These are phyloP conservation scores for Taphrina populina DNA, from an alignment of 1,139 yeast species.

Conservation along the genomic window DNA sequence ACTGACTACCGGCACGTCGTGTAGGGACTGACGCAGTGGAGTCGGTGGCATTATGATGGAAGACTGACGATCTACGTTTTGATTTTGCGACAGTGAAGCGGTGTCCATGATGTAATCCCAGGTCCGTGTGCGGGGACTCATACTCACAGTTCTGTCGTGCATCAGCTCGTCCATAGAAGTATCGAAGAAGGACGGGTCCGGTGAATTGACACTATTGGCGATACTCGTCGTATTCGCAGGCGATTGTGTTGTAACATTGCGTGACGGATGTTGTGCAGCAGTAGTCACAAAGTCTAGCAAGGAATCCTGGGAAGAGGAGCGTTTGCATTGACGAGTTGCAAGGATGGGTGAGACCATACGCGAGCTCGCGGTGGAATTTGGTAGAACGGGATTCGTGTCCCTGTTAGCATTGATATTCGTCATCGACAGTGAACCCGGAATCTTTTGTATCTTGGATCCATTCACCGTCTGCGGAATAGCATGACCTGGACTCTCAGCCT, in stretches of 20 bases:
- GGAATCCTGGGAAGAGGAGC: constrained; percentile 26
- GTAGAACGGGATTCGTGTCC: background rate
- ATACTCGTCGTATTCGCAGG: background rate
- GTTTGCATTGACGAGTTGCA: constrained; percentile 7
- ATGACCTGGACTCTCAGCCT: constrained; percentile 9
- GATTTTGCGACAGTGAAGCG: constrained; percentile 2
- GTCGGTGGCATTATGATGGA: constrained; percentile 10
- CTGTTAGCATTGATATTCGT: constrained; percentile 3
- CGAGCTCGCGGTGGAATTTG: constrained; percentile 14
- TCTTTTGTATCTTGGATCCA: constrained; percentile 12
- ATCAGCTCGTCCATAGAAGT: constrained; percentile 16
- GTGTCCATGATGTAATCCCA: constrained; percentile 23
- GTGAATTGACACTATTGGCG: constrained; percentile 9
- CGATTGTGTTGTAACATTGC: background rate
- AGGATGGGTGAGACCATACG: constrained; percentile 19
- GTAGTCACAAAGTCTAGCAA: constrained; percentile 7
- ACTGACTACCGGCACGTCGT: constrained; percentile 28
- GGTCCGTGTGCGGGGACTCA: constrained; percentile 28
- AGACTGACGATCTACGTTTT: background rate
- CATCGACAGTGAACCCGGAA: constrained; percentile 27
- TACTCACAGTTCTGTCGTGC: constrained; percentile 3
- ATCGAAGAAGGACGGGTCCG: constrained; percentile 8
- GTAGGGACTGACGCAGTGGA: background rate
- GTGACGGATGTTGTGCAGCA: background rate
- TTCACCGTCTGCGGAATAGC: background rate